phyloP scores from a whole-genome alignment of 768 basidiomycete species.

The Leccinum aurantiacum region DNA sequence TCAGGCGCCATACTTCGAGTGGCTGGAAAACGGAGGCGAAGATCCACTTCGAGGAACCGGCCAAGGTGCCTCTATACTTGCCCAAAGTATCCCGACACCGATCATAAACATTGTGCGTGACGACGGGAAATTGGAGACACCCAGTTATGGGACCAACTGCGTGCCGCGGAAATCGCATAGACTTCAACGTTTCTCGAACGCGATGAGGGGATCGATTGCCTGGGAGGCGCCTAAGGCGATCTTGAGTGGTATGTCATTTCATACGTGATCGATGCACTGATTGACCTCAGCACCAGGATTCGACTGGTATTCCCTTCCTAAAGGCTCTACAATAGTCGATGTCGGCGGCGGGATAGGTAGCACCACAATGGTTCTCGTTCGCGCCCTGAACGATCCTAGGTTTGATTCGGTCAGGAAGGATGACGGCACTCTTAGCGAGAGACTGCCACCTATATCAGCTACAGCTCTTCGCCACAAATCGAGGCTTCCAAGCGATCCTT shows the following conservation, averaged over 20 bases:
- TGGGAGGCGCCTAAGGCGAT: constrained; percentile 70
- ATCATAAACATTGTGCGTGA: neutral
- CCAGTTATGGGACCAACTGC: neutral
- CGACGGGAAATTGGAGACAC: neutral
- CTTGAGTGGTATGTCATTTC: constrained; percentile 44
- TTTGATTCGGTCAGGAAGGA: constrained; percentile 3
- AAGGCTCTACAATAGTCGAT: constrained; percentile 57
- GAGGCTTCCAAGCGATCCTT: constrained; percentile 4
- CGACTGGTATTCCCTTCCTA: constrained; percentile 53
- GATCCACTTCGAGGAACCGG: constrained; percentile 28
- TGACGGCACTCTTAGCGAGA: constrained; percentile 1
- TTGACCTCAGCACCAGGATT: constrained; percentile 43
- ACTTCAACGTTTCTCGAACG: constrained; percentile 68
- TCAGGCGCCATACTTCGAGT: constrained; percentile 59
- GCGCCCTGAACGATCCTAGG: constrained; percentile 31
- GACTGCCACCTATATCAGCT: neutral
- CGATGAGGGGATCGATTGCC: constrained; percentile 67
- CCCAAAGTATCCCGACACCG: neutral
- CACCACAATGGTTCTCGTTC: constrained; percentile 43
- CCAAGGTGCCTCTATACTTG: constrained; percentile 13
- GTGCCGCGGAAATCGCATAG: constrained; percentile 43
- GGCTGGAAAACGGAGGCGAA: constrained; percentile 63
- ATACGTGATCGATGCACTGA: neutral
- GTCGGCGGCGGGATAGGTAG: constrained; percentile 72
- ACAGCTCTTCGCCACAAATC: neutral